Evolutionary conservation across 2,329 filamentous ascomycete genomes (phyloP), one percentile per base, ranked within the genome.

Genomic region (Talaromyces sp.): DNA sequence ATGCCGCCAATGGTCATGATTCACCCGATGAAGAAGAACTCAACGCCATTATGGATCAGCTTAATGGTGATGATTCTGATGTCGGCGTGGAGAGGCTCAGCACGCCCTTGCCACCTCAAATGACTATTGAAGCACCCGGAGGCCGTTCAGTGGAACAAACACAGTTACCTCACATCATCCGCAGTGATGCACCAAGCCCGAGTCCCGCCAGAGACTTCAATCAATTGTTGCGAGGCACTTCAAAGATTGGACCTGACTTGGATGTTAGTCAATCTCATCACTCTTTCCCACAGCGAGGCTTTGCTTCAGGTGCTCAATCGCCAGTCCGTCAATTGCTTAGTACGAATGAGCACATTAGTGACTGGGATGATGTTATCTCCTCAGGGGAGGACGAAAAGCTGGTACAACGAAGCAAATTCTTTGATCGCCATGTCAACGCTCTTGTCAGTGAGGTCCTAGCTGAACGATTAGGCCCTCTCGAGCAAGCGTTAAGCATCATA

Each of bases 331-430:
- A 86, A 62, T 82, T 92, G 63, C 87, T 89, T 70, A 85, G 84
- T 66, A 84, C 83, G 27, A 77, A 78, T 39, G 81, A 89, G 16
- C 88, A 89, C 27, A 86, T 88, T 66, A 97, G 93, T 74, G 94
- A 98, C 76, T 99, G 95, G 95, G 93, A 96, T 73, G 90, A 90
- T 73, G 87, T 90, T 56, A 89, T 97, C 67, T 90, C 90, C 10
- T 91, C 92, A 19, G 89, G 90, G 39, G 91, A 96, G 72, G 92
- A 96, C 66, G 86, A 88, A 60, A 97, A 96, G 77, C 82, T 98
- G 64, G 87, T 91, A 69, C 88, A 89, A 62, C 88, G 93, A 57
- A 91, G 91, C 68, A 86, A 87, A 56, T 98, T 97, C 84, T 97
- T 98, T 72, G 93, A 98, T 73, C 89, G 87, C 56, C 93, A 91